These are phyloP conservation scores for Pouteria campechiana DNA, from an alignment of 179 eudicot species.

Conservation along the genomic window DNA sequence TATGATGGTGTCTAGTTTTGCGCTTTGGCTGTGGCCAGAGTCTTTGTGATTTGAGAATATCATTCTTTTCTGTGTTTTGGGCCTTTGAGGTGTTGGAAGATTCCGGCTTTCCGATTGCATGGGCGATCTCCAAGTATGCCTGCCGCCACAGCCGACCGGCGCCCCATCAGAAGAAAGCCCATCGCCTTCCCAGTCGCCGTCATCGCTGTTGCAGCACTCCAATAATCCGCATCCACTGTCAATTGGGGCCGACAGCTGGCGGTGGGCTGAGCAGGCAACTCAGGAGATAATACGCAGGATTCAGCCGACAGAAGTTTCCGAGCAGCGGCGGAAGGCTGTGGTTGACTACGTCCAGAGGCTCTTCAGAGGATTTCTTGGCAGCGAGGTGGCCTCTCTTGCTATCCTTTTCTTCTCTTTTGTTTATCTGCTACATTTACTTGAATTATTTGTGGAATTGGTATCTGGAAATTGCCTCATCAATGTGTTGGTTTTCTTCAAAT, in stretches of 20 bases:
- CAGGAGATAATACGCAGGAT: conserved; percentile 41
- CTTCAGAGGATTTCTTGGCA: conserved; percentile 28
- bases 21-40: too few species aligned
- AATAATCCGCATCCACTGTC: conserved; percentile 7
- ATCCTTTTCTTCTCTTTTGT: not conserved
- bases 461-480: too few species aligned
- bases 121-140: conserved; percentile 23
- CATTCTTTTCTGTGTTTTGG: too few species aligned
- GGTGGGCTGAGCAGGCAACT: conserved; percentile 36
- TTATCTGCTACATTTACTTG: not conserved
- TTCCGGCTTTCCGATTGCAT: too few species aligned
- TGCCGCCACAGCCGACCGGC: not conserved
- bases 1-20: too few species aligned
- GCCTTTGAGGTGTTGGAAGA: too few species aligned
- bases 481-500: not conserved
- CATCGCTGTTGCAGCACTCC: conserved; percentile 8
- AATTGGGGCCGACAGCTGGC: conserved; percentile 33
- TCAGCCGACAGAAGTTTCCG: conserved; percentile 64
- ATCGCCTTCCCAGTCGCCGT: conserved; percentile 3
- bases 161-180: conserved; percentile 3
- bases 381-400: conserved; percentile 37
- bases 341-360: conserved; percentile 65
- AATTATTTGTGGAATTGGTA: too few species aligned
- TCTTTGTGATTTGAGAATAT: too few species aligned
- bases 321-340: conserved; percentile 47